These are phyloP conservation scores for Lithocarpus polystachyus DNA, from an alignment of 306 rosid species.

Conservation along the genomic window DNA sequence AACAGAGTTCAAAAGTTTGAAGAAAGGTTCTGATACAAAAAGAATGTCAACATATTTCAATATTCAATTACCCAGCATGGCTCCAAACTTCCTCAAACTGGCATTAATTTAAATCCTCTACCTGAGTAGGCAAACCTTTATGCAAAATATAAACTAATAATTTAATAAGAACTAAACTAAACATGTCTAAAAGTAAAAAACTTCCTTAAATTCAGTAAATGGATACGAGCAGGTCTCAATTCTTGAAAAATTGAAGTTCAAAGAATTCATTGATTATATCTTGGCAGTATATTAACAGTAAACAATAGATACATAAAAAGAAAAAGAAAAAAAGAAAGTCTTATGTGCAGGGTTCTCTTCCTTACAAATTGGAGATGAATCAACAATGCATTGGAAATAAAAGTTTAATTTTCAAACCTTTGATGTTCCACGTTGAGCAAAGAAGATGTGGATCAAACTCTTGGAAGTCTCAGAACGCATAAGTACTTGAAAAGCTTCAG, in stretches of 20 bases:
- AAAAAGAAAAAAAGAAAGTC: not conserved
- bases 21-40: not conserved
- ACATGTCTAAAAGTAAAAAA: not conserved
- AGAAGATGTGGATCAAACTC: constrained; percentile 85
- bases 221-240: not conserved
- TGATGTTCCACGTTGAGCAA: constrained; percentile 84
- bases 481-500: constrained; percentile 65
- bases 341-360: not conserved
- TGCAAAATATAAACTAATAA: not conserved
- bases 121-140: not conserved
- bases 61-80: not conserved
- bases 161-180: not conserved
- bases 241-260: not conserved
- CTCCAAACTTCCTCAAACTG: not conserved
- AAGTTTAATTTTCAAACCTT: constrained; percentile 57
- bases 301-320: not conserved
- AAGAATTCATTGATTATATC: not conserved
- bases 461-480: constrained; percentile 61
- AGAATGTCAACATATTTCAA: not conserved
- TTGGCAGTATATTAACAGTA: not conserved
- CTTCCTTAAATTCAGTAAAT: not conserved
- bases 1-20: not conserved
- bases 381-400: not conserved
- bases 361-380: not conserved
- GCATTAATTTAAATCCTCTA: not conserved